Conservation (phyloP, 1,139 yeast species). For the Waltiozyma sp. region DNA sequence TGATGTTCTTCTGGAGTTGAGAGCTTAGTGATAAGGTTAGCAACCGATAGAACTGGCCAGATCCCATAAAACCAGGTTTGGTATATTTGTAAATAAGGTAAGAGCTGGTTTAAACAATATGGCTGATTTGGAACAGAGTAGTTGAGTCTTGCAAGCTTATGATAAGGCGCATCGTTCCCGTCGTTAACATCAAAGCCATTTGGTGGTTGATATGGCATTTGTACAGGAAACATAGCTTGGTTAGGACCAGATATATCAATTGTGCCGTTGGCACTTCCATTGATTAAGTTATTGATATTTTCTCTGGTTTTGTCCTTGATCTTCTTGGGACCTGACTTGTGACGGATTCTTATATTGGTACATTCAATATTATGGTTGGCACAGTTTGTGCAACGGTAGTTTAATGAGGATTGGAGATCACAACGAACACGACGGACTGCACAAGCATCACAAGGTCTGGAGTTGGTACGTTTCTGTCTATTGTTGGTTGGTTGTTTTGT, state of each 20-base stretch:
- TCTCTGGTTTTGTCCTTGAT: constrained; percentile 15
- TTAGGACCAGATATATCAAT: neutral
- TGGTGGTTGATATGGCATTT: neutral
- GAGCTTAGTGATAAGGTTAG: constrained; percentile 8
- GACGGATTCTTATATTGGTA: constrained; percentile 14
- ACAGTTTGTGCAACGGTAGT: constrained; percentile 14
- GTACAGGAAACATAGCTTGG: neutral
- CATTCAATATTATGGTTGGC: constrained; percentile 13
- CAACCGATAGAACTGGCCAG: constrained; percentile 16
- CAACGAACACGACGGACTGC: constrained; percentile 17
- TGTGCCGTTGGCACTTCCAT: neutral
- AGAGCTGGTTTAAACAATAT: constrained; percentile 10
- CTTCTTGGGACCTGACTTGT: constrained; percentile 17
- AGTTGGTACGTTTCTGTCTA: constrained; percentile 5
- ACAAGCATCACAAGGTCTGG: constrained; percentile 18
- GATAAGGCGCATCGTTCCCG: neutral
- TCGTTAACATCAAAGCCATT: neutral
- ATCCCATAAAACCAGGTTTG: constrained; percentile 18
- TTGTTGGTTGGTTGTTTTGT: too few species aligned
- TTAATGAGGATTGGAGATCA: constrained; percentile 7
- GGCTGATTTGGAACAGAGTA: neutral
- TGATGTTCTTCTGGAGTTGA: neutral
- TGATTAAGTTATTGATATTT: constrained; percentile 8
- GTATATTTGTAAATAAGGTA: constrained; percentile 15
- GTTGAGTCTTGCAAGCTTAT: neutral